Conservation (phyloP, 2,329 filamentous ascomycete species). For the Diaporthe ilicicola region DNA sequence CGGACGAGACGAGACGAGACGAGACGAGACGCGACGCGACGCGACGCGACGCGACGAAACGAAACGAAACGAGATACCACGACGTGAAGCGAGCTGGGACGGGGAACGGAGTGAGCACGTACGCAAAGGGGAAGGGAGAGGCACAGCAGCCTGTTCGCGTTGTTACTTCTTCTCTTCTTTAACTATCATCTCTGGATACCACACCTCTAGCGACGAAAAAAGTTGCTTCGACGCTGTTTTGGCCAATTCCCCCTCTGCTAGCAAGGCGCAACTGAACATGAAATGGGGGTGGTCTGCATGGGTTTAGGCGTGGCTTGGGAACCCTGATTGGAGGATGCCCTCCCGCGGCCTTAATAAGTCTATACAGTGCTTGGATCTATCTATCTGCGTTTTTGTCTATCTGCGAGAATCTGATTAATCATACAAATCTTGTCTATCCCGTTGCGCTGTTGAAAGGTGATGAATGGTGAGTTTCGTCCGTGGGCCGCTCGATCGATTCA, state of each 20-base stretch:
- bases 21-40: background rate
- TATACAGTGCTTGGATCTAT: conserved; percentile 35
- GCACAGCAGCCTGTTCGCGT: background rate
- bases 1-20: background rate
- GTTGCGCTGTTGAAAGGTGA: background rate
- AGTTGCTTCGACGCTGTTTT: conserved; percentile 1
- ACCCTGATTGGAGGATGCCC: conserved; percentile 16
- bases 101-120: background rate
- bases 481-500: background rate
- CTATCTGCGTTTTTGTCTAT: conserved; percentile 31
- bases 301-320: background rate
- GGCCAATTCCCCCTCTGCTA: conserved; percentile 7
- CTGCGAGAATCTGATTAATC: conserved; percentile 29
- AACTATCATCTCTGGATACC: conserved; percentile 12
- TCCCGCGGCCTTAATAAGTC: conserved; percentile 38
- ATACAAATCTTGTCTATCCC: background rate
- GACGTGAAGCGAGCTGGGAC: conserved; percentile 6
- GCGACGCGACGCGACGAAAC: background rate
- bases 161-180: background rate
- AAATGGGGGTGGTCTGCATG: conserved; percentile 3
- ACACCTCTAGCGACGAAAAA: conserved; percentile 8
- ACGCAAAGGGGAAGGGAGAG: background rate
- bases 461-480: background rate
- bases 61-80: background rate
- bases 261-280: conserved; percentile 27